Percentiles rank a stretch among this genome's conserved stretches.
Evolutionary conservation across 2,329 filamentous ascomycete species (phyloP).

Genomic region (Sporothrix dimorphospora): DNA sequence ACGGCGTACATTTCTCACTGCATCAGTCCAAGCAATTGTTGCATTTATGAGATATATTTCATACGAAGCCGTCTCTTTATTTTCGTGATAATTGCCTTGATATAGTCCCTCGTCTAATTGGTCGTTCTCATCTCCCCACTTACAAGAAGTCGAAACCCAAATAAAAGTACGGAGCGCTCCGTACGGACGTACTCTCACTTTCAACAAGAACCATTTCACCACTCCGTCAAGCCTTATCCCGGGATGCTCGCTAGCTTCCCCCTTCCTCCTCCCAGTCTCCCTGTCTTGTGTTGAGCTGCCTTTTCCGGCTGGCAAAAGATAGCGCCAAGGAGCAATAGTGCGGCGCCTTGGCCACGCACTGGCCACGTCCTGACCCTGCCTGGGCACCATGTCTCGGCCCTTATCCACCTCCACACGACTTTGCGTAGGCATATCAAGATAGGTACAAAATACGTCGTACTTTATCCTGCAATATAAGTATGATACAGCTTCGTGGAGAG

Average conservation of each 20-base stretch:
- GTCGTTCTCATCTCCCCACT: no score
- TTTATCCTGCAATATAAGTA: no score
- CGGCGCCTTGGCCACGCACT: neutral
- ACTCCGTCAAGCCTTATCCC: neutral
- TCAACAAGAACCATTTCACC: neutral
- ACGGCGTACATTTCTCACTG: no score
- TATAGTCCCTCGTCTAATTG: no score
- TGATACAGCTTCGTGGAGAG: neutral
- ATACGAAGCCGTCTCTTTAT: no score
- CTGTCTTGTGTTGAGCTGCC: neutral
- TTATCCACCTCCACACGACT: conserved; percentile 3
- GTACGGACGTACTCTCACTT: neutral
- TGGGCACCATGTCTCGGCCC: conserved; percentile 1
- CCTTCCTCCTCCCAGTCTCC: neutral
- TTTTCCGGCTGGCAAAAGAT: conserved; percentile 23
- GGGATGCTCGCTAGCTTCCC: neutral
- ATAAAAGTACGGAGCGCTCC: no score
- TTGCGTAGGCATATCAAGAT: neutral
- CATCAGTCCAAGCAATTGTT: no score
- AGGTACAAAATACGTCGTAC: neutral
- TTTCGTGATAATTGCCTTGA: no score
- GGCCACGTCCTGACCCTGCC: neutral
- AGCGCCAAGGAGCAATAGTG: conserved; percentile 16
- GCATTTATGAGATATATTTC: no score
- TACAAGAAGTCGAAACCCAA: neutral